A percentile compares a stretch with the other conserved stretches of the same genome.
These are phyloP conservation scores for Lycium ferocissimum DNA, from an alignment of 257 asterid genomes.

Conservation along the genomic window DNA sequence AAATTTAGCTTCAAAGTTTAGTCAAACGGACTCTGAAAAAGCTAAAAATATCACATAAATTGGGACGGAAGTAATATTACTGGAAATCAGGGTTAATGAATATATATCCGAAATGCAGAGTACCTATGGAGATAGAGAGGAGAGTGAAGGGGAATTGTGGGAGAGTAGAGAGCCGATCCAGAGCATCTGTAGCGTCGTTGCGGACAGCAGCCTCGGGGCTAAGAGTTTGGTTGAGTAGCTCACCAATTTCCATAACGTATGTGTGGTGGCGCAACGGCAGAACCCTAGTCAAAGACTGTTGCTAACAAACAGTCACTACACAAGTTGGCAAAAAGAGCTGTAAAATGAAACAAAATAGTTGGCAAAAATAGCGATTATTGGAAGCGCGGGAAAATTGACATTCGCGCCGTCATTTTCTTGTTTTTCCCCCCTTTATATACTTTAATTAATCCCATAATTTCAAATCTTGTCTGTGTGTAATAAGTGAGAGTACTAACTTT, in stretches of 20 bases:
- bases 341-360: not conserved
- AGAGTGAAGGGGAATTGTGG: conserved; percentile 42
- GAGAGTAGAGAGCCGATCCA: conserved; percentile 38
- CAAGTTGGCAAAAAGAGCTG: conserved; percentile 11
- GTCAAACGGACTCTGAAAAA: too few relatives aligned
- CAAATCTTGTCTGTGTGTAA: too few relatives aligned
- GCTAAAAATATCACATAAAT: too few relatives aligned
- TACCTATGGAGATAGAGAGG: conserved; percentile 46
- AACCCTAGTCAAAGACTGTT: conserved; percentile 37
- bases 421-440: too few relatives aligned
- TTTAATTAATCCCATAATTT: too few relatives aligned
- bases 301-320: not conserved
- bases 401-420: not conserved
- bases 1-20: too few relatives aligned
- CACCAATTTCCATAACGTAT: conserved; percentile 38
- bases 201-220: conserved; percentile 37
- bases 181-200: conserved; percentile 42
- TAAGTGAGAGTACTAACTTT: too few relatives aligned
- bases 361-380: not conserved
- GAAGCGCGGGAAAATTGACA: conserved; percentile 43
- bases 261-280: conserved; percentile 28
- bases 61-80: not conserved
- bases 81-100: not conserved
- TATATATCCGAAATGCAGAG: not conserved
- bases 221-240: conserved; percentile 45